These are phyloP conservation scores for Backusella tarrabulga DNA, from an alignment of 192 early-diverging fungal species.

Conservation along the genomic window DNA sequence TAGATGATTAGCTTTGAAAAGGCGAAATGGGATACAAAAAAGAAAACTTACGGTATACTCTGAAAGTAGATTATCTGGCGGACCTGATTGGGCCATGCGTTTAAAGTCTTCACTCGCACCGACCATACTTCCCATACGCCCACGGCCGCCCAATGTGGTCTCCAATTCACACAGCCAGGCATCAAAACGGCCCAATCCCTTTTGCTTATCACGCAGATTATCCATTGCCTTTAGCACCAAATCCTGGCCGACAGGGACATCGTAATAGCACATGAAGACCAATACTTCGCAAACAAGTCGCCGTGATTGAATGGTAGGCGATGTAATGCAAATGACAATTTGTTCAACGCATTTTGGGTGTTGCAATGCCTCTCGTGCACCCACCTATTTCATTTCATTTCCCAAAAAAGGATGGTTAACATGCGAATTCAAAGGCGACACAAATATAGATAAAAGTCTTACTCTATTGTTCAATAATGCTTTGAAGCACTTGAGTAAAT, in stretches of 20 bases:
- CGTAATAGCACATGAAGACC: conserved; percentile 73
- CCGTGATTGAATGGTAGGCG: conserved; percentile 66
- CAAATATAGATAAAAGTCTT: not conserved
- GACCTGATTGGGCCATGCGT: conserved; percentile 50
- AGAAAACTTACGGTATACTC: conserved; percentile 60
- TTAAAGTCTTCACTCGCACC: conserved; percentile 73
- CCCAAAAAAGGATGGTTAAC: not conserved
- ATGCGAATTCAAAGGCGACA: not conserved
- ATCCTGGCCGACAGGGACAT: conserved; percentile 72
- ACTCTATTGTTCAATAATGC: conserved; percentile 68
- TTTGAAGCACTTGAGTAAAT: conserved; percentile 79
- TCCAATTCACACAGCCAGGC: conserved; percentile 73
- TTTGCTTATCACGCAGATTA: conserved; percentile 64
- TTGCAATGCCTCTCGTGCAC: conserved; percentile 71
- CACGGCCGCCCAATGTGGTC: conserved; percentile 71
- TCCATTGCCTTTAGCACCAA: conserved; percentile 78
- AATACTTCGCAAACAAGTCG: conserved; percentile 74
- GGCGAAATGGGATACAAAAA: not conserved
- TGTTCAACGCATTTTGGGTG: conserved; percentile 72
- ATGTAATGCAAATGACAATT: conserved; percentile 70
- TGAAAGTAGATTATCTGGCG: conserved; percentile 66
- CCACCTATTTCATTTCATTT: conserved; percentile 48
- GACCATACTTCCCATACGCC: conserved; percentile 75
- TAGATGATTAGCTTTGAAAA: not conserved
- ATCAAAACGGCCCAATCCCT: conserved; percentile 66